Percentiles rank a stretch among this genome's conserved stretches.
phyloP scores from a whole-genome alignment of 139 green algal species.

The Volvox africanus region DNA sequence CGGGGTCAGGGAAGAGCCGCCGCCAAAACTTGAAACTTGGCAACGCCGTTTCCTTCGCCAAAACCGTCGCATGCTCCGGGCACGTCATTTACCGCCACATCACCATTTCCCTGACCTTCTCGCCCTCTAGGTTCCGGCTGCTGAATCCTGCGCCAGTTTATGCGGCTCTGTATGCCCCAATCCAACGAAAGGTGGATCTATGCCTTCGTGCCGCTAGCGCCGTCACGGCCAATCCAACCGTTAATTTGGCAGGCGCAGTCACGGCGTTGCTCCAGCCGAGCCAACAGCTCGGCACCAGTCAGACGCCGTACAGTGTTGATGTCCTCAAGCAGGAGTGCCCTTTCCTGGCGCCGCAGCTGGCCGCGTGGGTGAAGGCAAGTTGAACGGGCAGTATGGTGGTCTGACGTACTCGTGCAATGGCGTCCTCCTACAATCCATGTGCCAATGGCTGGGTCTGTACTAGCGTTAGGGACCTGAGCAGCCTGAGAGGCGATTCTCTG shows the following conservation, averaged over 20 bases:
- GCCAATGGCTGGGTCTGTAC: too few relatives aligned
- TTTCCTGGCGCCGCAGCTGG: constrained; percentile 23
- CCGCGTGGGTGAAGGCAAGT: constrained; percentile 10
- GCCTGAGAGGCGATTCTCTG: too few relatives aligned
- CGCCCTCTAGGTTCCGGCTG: constrained; percentile 25
- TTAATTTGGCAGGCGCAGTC: not conserved
- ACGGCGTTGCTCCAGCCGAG: not conserved
- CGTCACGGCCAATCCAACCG: not conserved
- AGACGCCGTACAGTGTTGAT: not conserved
- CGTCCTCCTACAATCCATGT: too few relatives aligned
- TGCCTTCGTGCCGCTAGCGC: not conserved
- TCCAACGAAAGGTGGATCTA: constrained; percentile 26
- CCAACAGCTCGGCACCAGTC: not conserved
- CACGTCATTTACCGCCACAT: too few relatives aligned
- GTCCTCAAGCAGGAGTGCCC: constrained; percentile 23
- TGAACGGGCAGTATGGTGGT: too few relatives aligned
- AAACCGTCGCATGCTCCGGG: too few relatives aligned
- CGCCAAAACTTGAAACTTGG: too few relatives aligned
- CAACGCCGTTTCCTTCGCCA: too few relatives aligned
- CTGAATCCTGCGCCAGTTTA: not conserved
- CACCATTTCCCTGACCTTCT: too few relatives aligned
- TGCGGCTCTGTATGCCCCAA: not conserved
- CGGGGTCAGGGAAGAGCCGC: too few relatives aligned
- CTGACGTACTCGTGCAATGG: too few relatives aligned
- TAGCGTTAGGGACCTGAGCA: too few relatives aligned